Evolutionary conservation across 2,329 filamentous ascomycete genomes (phyloP).

Genomic region (Monosporascus sp.): DNA sequence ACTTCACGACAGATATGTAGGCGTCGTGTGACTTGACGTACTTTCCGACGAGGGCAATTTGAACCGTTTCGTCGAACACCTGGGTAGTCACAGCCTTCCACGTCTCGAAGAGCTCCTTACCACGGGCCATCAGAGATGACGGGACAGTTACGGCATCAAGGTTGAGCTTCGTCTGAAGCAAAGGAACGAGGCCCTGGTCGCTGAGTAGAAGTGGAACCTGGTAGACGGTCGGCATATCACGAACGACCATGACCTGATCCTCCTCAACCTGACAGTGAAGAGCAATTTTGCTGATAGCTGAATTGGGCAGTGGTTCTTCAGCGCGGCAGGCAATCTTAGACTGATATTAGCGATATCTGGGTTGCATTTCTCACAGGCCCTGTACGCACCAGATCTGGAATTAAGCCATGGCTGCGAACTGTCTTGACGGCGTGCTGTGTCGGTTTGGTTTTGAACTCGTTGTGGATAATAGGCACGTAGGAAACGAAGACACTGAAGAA

Average conservation of each 20-base stretch:
- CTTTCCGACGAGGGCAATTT: conserved; percentile 87
- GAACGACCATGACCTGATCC: conserved; percentile 83
- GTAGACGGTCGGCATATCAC: conserved; percentile 85
- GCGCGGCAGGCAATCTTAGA: conserved; percentile 85
- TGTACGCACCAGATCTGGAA: conserved; percentile 58
- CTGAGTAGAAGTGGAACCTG: conserved; percentile 91
- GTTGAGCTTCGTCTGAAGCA: conserved; percentile 60
- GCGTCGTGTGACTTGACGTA: conserved; percentile 82
- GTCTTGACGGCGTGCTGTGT: conserved; percentile 87
- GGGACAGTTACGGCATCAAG: conserved; percentile 54
- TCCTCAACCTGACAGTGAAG: conserved; percentile 81
- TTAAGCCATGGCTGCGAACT: conserved; percentile 73
- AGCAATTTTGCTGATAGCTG: conserved; percentile 81
- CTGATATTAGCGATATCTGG: conserved; percentile 10
- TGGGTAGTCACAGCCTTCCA: conserved; percentile 72
- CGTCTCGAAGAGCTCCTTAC: conserved; percentile 65
- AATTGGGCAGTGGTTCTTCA: conserved; percentile 65
- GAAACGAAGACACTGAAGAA: conserved; percentile 88
- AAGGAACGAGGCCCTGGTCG: conserved; percentile 67
- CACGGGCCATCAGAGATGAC: conserved; percentile 53
- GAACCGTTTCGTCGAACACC: conserved; percentile 63
- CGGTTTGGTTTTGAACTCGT: conserved; percentile 92
- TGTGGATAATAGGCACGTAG: conserved; percentile 66
- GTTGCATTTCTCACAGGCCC: background rate
- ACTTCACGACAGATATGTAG: conserved; percentile 79